Evolutionary conservation across 495 filamentous ascomycete species (phyloP).

Genomic region (Xylaria bambusicola): DNA sequence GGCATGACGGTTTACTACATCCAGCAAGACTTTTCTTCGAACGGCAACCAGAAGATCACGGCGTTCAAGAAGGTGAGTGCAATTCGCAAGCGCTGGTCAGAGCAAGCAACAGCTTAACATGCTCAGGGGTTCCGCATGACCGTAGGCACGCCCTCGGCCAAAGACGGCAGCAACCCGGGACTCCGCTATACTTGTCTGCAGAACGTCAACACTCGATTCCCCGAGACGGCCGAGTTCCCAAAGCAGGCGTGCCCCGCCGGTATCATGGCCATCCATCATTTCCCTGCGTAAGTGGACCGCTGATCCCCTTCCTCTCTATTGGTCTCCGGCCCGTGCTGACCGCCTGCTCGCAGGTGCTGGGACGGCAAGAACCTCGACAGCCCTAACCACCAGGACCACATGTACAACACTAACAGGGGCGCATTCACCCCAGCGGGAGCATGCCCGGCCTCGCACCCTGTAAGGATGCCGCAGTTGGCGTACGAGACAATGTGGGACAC

Average conservation of each 20-base stretch:
- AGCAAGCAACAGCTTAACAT: constrained; percentile 17
- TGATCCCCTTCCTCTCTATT: constrained; percentile 12
- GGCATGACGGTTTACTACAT: constrained; percentile 53
- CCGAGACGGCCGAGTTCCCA: constrained; percentile 26
- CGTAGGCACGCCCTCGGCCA: constrained; percentile 35
- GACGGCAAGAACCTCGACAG: constrained; percentile 53
- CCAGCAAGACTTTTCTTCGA: constrained; percentile 37
- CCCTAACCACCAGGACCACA: constrained; percentile 50
- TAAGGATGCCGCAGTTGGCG: constrained; percentile 42
- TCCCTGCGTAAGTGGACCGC: constrained; percentile 33
- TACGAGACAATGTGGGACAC: constrained; percentile 51
- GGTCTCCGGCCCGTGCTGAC: constrained; percentile 2
- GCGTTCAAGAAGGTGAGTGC: constrained; percentile 43
- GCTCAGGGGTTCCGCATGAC: constrained; percentile 46
- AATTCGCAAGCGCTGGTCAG: not conserved
- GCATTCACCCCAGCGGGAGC: constrained; percentile 33
- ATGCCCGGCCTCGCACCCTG: constrained; percentile 44
- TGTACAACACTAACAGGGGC: constrained; percentile 29
- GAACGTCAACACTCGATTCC: constrained; percentile 37
- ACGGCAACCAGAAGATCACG: constrained; percentile 44
- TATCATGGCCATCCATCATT: constrained; percentile 38
- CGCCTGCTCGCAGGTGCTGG: constrained; percentile 37
- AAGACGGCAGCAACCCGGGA: constrained; percentile 21
- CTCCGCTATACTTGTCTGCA: constrained; percentile 33
- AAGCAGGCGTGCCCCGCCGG: constrained; percentile 32